Base-by-base conservation (phyloP, 1,139 yeast species). In the Tardiomyces blankii region DNA sequence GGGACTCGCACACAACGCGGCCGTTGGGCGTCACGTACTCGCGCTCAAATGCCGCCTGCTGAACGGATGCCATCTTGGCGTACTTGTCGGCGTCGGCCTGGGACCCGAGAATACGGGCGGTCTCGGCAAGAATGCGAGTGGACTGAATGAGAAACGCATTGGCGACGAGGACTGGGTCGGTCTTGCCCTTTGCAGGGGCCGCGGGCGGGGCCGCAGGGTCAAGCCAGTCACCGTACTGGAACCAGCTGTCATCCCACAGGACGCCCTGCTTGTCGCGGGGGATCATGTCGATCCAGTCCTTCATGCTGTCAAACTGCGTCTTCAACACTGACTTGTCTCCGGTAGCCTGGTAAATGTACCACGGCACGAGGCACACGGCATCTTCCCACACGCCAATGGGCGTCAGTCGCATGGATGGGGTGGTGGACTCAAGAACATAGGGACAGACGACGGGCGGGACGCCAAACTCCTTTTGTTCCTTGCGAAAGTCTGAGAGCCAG, bases 151-250 rank as follows among this genome's bases (percentile, higher is more conserved):
- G 25, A 7, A 5, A 21, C 25, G 25, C 25, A 7, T 21, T 21
- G 25, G 25, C 25, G 4, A 54, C 57, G 25, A 54, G 25, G 35
- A 39, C 38, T 3, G 53, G 48, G 41, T 54, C 52, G 4, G 57
- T 54, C 45, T 50, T 44, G 7, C 55, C 57, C 19, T 44, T 44
- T 9, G 44, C 43, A 9, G 56, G 54, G 23, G 50, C 45, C 27
- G 51, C 56, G 4, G 57, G 57, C 18, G 57, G 57, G 16, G 57
- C 57, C 39, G 49, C 41, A 5, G 57, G 57, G 44, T 54, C 57
- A 18, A 54, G 41, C 57, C 57, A 54, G 38, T 54, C 57, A 6
- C 56, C 57, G 21, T 51, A 38, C 42, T 54, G 57, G 32, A 51
- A 33, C n/a, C 5, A 14, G 5, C 44, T 47, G 14, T 18, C 38